These are phyloP conservation scores for Stereocaulon alpinum DNA, from an alignment of 495 filamentous ascomycete genomes.

Conservation along the genomic window DNA sequence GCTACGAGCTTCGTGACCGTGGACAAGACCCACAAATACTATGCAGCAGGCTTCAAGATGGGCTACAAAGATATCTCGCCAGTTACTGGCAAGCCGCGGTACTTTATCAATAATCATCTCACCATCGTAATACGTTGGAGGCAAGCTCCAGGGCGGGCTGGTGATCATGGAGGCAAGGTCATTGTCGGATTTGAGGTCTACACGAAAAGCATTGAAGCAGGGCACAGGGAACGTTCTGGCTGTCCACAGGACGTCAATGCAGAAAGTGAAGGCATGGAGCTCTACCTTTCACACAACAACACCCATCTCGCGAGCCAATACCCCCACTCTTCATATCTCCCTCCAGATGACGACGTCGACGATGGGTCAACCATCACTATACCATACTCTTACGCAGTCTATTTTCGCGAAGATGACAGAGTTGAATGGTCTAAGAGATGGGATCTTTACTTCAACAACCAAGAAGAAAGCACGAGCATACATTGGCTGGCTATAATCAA, in stretches of 20 bases:
- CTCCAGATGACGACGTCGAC: constrained; percentile 44
- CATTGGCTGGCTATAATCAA: constrained; percentile 93
- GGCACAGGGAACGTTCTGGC: constrained; percentile 47
- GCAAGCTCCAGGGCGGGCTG: constrained; percentile 55
- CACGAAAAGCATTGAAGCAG: constrained; percentile 67
- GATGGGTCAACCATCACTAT: constrained; percentile 65
- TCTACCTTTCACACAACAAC: constrained; percentile 54
- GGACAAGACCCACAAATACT: constrained; percentile 82
- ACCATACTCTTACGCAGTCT: constrained; percentile 87
- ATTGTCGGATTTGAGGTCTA: constrained; percentile 92
- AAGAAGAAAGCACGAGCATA: constrained; percentile 72
- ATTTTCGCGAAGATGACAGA: constrained; percentile 74
- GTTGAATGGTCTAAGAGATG: constrained; percentile 83
- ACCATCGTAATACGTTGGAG: constrained; percentile 82
- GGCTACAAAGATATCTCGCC: constrained; percentile 63
- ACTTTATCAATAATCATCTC: constrained; percentile 85
- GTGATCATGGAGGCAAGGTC: constrained; percentile 64
- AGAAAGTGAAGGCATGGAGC: constrained; percentile 52
- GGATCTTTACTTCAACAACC: constrained; percentile 90
- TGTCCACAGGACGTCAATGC: constrained; percentile 59
- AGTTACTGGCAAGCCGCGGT: constrained; percentile 50
- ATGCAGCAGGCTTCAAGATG: constrained; percentile 90
- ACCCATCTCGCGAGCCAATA: constrained; percentile 48
- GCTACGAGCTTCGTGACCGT: constrained; percentile 89
- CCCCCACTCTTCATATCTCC: constrained; percentile 48